Percentiles rank a stretch among this genome's conserved stretches.
These are phyloP conservation scores for Hypoxylon sp. DNA, from an alignment of 2,329 filamentous ascomycete genomes.

Conservation along the genomic window DNA sequence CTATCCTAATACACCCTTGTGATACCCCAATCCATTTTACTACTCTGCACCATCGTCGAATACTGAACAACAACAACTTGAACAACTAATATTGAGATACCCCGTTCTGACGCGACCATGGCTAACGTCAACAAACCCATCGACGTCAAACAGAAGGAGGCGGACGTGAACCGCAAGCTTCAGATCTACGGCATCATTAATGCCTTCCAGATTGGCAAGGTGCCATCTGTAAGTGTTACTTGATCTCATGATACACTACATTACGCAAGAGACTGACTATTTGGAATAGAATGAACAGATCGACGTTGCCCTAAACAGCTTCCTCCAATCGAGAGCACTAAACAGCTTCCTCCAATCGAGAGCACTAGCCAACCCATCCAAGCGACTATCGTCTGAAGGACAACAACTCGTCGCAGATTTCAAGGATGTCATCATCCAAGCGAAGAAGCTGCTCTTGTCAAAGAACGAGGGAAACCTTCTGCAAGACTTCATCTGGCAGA, in stretches of 20 bases:
- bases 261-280: constrained; percentile 26
- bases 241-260: background rate
- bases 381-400: constrained; percentile 85
- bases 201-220: constrained; percentile 90
- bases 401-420: constrained; percentile 82
- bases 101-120: constrained; percentile 43
- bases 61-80: constrained; percentile 5
- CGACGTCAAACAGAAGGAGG: constrained; percentile 81
- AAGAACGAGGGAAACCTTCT: constrained; percentile 96
- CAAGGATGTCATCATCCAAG: constrained; percentile 82
- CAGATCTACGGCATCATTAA: constrained; percentile 91
- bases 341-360: constrained; percentile 86
- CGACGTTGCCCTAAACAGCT: constrained; percentile 92
- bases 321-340: constrained; percentile 79
- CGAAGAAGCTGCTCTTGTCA: constrained; percentile 83
- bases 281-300: constrained; percentile 86
- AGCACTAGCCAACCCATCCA: constrained; percentile 76
- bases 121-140: constrained; percentile 77
- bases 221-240: constrained; percentile 78
- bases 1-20: constrained; percentile 24
- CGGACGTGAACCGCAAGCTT: constrained; percentile 91
- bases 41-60: constrained; percentile 8
- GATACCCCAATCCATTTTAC: constrained; percentile 27
- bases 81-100: constrained; percentile 31
- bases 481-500: constrained; percentile 98